Evolutionary conservation across 345 rosid species (phyloP), one percentile per base, ranked within the genome.

Genomic region (Excoecaria cochinchinensis): DNA sequence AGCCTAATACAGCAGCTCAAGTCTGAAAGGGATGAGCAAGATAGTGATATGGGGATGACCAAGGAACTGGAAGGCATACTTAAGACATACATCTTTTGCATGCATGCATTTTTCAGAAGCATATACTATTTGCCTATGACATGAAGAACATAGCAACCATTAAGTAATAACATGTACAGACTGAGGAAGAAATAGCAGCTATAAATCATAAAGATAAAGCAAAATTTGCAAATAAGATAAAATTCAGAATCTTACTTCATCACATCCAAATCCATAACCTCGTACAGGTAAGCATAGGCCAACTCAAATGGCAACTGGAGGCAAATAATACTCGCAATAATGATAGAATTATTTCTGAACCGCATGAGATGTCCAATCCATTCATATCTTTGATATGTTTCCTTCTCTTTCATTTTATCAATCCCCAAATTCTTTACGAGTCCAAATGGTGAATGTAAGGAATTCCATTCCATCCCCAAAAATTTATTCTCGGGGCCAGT

Each of bases 231-330:
- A 66, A 62, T 12, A 74, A 63, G 39, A 64, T 8, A 55, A 31
- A 52, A 24, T 62, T 48, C 58, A 52, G 75, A 68, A 75, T 69
- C 93, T 90, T 81, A 94, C 98, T 87, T 92, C 44, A 88, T 42
- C 38, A 76, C 51, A 79, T 88, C 92, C 24, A 90, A 90, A 44
- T 72, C 67, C 70, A 89, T 65, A 24, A 90, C 89, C 82, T 90
- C 97, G 25, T 87, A 95, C 56, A 89, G 92, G 86, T 95, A 92
- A 81, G 97, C 99, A 90, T 95, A 95, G 24, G 90, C 91, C 81
- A 95, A 85, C 85, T 95, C 99, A 82, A 95, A 92, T n/a, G 99
- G 97, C 84, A 95, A 81, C 82, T 95, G 99, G 75, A 95, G 94
- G 83, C 97, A 92, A 84, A 95, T 88, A 48, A 92, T 90, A 77